These are phyloP conservation scores for Combretum micranthum DNA, from an alignment of 345 rosid species.

Conservation along the genomic window DNA sequence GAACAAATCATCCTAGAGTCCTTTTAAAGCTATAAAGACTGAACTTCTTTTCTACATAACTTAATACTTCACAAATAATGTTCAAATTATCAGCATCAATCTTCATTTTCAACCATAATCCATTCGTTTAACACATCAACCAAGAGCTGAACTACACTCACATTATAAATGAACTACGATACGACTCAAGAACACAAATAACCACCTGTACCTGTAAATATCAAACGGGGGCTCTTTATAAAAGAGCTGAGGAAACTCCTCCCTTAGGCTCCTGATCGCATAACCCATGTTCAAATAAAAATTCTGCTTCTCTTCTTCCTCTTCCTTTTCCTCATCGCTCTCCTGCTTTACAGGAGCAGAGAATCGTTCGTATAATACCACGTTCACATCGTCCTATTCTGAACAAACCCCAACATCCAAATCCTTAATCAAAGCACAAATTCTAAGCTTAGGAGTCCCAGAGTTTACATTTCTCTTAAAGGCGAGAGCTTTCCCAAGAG, in stretches of 20 bases:
- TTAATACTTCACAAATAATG: no score
- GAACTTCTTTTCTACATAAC: no score
- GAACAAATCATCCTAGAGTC: no score
- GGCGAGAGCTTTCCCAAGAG: constrained; percentile 22
- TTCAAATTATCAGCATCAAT: no score
- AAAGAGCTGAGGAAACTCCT: constrained; percentile 64
- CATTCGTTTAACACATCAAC: no score
- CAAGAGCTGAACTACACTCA: no score
- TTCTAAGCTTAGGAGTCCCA: constrained; percentile 6
- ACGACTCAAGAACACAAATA: no score
- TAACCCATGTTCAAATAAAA: constrained; percentile 75
- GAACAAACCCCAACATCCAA: constrained; percentile 2
- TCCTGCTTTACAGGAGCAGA: constrained; percentile 52
- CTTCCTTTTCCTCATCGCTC: constrained; percentile 55
- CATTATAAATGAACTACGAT: no score
- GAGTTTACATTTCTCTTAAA: constrained; percentile 16
- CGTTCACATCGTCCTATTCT: constrained; percentile 7
- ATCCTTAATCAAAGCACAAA: constrained; percentile 2
- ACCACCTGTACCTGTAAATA: constrained; percentile 58
- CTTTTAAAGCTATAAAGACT: no score
- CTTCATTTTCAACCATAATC: no score
- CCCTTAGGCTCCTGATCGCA: constrained; percentile 71
- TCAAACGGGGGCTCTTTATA: constrained; percentile 57
- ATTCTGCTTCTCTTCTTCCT: constrained; percentile 59
- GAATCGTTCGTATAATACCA: constrained; percentile 35